Base-by-base conservation (phyloP, 345 rosid species). In the Brassica rapa region DNA sequence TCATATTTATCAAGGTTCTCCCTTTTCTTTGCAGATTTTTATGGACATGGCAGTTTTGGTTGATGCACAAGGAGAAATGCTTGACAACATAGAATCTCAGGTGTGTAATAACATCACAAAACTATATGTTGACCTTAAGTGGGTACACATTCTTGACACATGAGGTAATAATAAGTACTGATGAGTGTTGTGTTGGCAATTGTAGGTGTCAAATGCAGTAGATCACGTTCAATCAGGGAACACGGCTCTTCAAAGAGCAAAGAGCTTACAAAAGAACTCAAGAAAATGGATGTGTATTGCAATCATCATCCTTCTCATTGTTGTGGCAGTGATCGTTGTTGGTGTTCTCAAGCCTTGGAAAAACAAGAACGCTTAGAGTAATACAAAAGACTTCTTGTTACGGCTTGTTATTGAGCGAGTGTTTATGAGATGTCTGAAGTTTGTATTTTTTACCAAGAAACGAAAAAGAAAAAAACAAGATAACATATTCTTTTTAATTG, bases 261-360 rank as follows among this genome's bases (percentile, higher is more conserved):
- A 90, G 83, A 86, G 83, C 66, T 82, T 87, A 35, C 99, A 95
- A 72, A 93, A 79, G 83, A 95, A 77, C 82, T 90, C 96, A 3
- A 84, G 99, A 81, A 93, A 95, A 62, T 93, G 98, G 98, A 91
- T 87, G 97, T 91, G 98, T 85, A 81, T 91, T 25, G 97, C 96
- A 3, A 91, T 95, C 72, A 79, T 91, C 62, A 89, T 95, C 78
- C 97, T 95, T 64, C 98, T 95, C 37, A 77, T 95, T 51, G 82
- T 93, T 14, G 91, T 88, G 46, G 87, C 71, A 9, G 89, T 93
- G 81, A 86, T 93, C 19, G 94, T 91, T 0, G 94, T 88, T 14
- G 85, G 87, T 0, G 96, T 93, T 60, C 37, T 89, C 79, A 88
- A 91, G 82, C 99, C 99, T 51, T 95, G 99, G 99, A 29, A 12